Evolutionary conservation across 2,329 filamentous ascomycete genomes (phyloP).

Genomic region (Taxawa tesnikishii): DNA sequence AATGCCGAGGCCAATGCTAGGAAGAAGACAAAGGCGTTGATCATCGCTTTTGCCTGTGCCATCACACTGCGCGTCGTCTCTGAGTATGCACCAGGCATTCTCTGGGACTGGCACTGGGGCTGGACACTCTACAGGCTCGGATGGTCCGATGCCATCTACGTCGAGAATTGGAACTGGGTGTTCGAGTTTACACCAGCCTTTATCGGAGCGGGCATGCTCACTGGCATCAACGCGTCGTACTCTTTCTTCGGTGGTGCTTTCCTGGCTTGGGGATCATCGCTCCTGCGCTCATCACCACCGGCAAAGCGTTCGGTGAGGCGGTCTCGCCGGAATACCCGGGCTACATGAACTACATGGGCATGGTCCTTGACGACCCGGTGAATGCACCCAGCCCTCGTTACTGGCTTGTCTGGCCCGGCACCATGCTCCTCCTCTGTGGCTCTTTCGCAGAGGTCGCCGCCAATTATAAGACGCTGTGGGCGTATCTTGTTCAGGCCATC

Average conservation of each 20-base stretch:
- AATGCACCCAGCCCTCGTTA: conserved; percentile 28
- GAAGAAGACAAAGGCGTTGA: conserved; percentile 44
- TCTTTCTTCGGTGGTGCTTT: conserved; percentile 47
- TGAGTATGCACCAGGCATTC: conserved; percentile 46
- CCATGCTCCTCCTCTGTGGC: conserved; percentile 30
- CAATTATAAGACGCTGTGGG: conserved; percentile 23
- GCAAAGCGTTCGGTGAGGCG: conserved; percentile 31
- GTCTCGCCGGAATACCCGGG: conserved; percentile 17
- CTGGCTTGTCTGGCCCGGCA: conserved; percentile 37
- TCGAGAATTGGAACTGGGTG: conserved; percentile 52
- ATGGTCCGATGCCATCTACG: conserved; percentile 37
- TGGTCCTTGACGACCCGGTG: conserved; percentile 14
- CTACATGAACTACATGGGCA: conserved; percentile 23
- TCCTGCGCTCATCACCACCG: conserved; percentile 42
- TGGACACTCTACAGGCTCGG: conserved; percentile 45
- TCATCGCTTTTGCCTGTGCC: conserved; percentile 37
- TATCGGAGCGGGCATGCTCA: conserved; percentile 47
- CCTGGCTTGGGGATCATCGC: conserved; percentile 47
- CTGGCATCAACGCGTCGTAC: conserved; percentile 45
- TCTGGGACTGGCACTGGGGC: conserved; percentile 34
- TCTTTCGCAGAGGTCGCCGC: conserved; percentile 24
- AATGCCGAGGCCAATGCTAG: conserved; percentile 40
- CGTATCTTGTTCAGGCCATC: neutral
- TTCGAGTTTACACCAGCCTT: conserved; percentile 49
- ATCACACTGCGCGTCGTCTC: conserved; percentile 43